These are phyloP conservation scores for Yarrowia sp. DNA, from an alignment of 805 yeast genomes.

Conservation along the genomic window DNA sequence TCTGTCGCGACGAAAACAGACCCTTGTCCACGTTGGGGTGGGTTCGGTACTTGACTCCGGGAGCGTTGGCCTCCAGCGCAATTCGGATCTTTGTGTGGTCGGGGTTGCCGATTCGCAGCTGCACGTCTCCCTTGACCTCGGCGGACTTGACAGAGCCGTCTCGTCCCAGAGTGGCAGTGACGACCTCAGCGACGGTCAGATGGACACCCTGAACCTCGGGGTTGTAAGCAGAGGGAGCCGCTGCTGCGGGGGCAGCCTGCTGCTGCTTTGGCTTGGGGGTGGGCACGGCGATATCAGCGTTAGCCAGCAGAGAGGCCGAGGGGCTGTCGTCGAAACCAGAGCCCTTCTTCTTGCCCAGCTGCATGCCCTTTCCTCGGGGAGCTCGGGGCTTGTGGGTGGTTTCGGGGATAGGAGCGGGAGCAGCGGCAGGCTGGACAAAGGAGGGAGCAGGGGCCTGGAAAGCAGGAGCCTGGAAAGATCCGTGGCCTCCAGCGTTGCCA, in stretches of 20 bases:
- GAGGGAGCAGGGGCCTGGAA: constrained; percentile 40
- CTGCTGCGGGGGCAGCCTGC: constrained; percentile 26
- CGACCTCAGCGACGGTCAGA: constrained; percentile 75
- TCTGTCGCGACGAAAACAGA: constrained; percentile 62
- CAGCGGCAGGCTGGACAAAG: constrained; percentile 31
- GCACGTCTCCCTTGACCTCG: constrained; percentile 90
- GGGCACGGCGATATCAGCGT: constrained; percentile 43
- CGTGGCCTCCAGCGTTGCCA: constrained; percentile 44
- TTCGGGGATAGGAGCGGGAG: constrained; percentile 40
- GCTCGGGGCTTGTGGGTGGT: constrained; percentile 48
- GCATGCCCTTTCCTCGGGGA: constrained; percentile 73
- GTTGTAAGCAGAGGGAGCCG: constrained; percentile 26
- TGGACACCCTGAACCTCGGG: constrained; percentile 74
- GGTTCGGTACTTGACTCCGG: constrained; percentile 78
- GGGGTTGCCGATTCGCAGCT: constrained; percentile 83
- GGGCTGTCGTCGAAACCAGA: constrained; percentile 45
- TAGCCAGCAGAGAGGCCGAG: constrained; percentile 50
- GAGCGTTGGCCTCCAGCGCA: constrained; percentile 59
- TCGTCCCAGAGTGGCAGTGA: constrained; percentile 77
- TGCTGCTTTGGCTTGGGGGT: constrained; percentile 40
- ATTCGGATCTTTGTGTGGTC: constrained; percentile 71
- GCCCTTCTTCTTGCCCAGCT: constrained; percentile 65
- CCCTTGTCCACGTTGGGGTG: constrained; percentile 94
- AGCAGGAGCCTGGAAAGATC: constrained; percentile 30
- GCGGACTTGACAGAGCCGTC: constrained; percentile 69